Conservation (phyloP, 2,329 filamentous ascomycete genomes). For the Parascedosporium putredinis region DNA sequence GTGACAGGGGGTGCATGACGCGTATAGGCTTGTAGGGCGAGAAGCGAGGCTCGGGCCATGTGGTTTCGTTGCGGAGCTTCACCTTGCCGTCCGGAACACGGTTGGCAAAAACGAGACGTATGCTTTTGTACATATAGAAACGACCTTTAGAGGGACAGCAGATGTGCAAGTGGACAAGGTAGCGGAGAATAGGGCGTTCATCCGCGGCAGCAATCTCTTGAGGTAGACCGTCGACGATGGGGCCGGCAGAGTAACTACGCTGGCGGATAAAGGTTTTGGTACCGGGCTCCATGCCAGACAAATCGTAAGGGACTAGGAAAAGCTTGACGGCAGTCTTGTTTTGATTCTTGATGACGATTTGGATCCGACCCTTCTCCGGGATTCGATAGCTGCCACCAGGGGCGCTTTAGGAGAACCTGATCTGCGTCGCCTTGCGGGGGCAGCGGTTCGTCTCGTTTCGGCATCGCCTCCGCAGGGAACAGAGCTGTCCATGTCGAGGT, state of each 20-base stretch:
- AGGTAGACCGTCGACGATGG: constrained; percentile 61
- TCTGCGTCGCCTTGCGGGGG: constrained; percentile 6
- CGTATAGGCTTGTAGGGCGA: constrained; percentile 67
- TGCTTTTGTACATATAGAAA: constrained; percentile 82
- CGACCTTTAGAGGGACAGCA: constrained; percentile 76
- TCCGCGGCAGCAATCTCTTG: constrained; percentile 9
- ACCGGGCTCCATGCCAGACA: constrained; percentile 83
- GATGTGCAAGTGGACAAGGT: constrained; percentile 87
- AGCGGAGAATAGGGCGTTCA: constrained; percentile 62
- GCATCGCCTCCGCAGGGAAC: not conserved
- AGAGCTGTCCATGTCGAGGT: constrained; percentile 19
- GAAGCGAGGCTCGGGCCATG: constrained; percentile 78
- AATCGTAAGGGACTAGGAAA: constrained; percentile 86
- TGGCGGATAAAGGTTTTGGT: constrained; percentile 96
- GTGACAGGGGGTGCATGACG: constrained; percentile 33
- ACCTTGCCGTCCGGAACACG: constrained; percentile 93
- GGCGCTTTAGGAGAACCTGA: constrained; percentile 43
- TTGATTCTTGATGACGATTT: constrained; percentile 95
- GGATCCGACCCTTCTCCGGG: constrained; percentile 83
- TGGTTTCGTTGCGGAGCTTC: constrained; percentile 79
- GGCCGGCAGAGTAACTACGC: constrained; percentile 80
- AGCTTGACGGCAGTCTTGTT: constrained; percentile 97
- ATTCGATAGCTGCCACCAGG: constrained; percentile 89
- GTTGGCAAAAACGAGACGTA: constrained; percentile 93
- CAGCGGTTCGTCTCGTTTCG: constrained; percentile 16